A percentile compares a stretch with the other conserved stretches of the same genome.
Evolutionary conservation across 2,329 filamentous ascomycete species (phyloP).

Genomic region (Paraphoma chrysanthemicola): DNA sequence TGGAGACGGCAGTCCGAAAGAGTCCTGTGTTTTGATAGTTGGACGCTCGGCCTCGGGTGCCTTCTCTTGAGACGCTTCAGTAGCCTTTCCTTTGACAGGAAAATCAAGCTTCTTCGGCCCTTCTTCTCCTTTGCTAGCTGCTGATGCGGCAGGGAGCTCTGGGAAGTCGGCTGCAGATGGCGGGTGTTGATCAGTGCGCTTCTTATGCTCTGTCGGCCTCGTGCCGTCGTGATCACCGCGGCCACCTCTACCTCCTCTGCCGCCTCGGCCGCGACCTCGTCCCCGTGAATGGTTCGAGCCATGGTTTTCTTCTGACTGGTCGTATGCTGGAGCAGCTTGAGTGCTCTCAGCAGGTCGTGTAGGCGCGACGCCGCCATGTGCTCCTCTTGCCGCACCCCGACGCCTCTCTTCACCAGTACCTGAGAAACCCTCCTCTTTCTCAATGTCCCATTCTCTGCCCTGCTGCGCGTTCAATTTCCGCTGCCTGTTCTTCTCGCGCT

Average conservation of each 20-base stretch:
- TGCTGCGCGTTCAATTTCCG: slow-evolving; percentile 65
- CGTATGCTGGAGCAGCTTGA: background rate
- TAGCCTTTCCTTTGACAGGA: slow-evolving; percentile 33
- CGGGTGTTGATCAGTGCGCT: slow-evolving; percentile 28
- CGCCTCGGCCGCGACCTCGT: slow-evolving; percentile 43
- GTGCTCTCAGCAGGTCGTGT: slow-evolving; percentile 32
- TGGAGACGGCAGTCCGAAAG: slow-evolving; percentile 39
- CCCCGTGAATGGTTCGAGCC: slow-evolving; percentile 16
- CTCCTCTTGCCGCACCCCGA: slow-evolving; percentile 57
- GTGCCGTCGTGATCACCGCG: slow-evolving; percentile 31
- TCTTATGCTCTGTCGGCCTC: slow-evolving; percentile 14
- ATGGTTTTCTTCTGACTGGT: background rate
- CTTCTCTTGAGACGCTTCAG: slow-evolving; percentile 17
- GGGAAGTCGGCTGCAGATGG: slow-evolving; percentile 56
- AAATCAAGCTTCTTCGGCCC: slow-evolving; percentile 39
- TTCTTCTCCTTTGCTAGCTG: slow-evolving; percentile 8
- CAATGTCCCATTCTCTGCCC: slow-evolving; percentile 68
- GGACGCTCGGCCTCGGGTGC: slow-evolving; percentile 29
- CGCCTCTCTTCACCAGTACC: slow-evolving; percentile 51
- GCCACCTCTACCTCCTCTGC: slow-evolving; percentile 39
- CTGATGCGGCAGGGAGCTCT: slow-evolving; percentile 44
- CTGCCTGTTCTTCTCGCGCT: slow-evolving; percentile 66
- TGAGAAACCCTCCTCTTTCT: slow-evolving; percentile 65
- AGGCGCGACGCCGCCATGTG: slow-evolving; percentile 58
- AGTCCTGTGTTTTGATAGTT: slow-evolving; percentile 38